Base-by-base conservation (phyloP, 78 protist genomes). In the Dictyostelium brefeldianum region DNA sequence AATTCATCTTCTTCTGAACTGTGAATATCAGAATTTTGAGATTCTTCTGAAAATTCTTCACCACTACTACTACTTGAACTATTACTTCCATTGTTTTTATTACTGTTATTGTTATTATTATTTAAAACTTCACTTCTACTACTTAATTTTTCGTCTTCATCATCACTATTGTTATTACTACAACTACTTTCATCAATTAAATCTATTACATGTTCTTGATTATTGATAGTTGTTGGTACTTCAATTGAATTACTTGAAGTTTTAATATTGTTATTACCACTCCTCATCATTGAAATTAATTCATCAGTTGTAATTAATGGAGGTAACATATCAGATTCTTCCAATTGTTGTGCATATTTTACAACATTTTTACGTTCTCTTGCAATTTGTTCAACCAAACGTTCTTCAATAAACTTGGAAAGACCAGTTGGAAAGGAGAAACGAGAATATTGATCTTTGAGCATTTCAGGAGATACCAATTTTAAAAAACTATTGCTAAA, bases 311-410 rank as follows among this genome's bases (percentile, higher is more conserved):
- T 7, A 78, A 64, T 15, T 8, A 80, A 46, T 20, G 22, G 48
- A 9, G 93, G 93, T 27, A 87, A 47, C 20, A 54, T 15, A 4
- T 50, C 31, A 6, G 7, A 7, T 29, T 74, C 84, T 2, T 74
- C 77, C 2, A 64, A 53, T 25, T 15, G 36, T 18, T 50, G 22
- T 12, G 77, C 93, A 48, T 75, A 56, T 59, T 65, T 74, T 7
- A 77, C 36, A 25, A 87, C 53, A 47, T 51, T 51, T n/a, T 75
- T 77, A 43, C 93, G 41, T 5, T 87, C 84, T 77, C 54, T 87
- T 4, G 93, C 77, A 5, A 71, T 57, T 77, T 87, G 93, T 20
- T 87, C 93, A 27, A 87, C 93, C n/a, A 50, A 56, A 20, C 93
- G 31, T 22, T 87, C 93, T 17, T 87, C 93, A 14, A 87, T 87